Base-by-base conservation (phyloP, 2,329 filamentous ascomycete species). In the Apiospora malaysiana region DNA sequence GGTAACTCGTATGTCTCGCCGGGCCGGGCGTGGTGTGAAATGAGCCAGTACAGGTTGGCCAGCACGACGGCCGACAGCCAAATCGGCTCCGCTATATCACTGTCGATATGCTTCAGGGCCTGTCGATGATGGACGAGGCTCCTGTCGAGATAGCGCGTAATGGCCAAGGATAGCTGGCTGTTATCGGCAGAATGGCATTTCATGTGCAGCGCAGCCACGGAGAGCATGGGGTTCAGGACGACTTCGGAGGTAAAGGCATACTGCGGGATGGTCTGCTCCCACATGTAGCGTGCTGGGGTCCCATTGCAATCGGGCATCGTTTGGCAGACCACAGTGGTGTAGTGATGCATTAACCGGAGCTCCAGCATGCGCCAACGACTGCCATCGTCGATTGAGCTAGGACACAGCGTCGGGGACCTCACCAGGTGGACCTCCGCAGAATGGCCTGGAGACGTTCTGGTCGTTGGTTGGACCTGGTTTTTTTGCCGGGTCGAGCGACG, bases 271-370 rank as follows among this genome's bases (percentile, higher is more conserved):
- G 56, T 70, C 8, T 42, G 42, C 46, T 67, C 18, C 69, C 69
- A 70, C 69, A 70, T 70, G 25, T 27, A 7, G 16, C 47, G 23
- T 2, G 63, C 63, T 6, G 65, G 43, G 3, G 27, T 16, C 8
- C 69, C 69, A 65, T 70, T 70, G 65, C 69, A 70, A 37, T 70
- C 69, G 6, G 69, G 69, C 32, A 70, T 66, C 4, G 69, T 65
- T 23, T 45, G 42, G 23, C 69, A 51, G 18, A 66, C 63, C 2
- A 70, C 69, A 8, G 69, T 42, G 43, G 63, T 66, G 46, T 70
- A 70, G 59, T 70, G 63, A 37, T 70, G 69, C 69, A 70, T 70
- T 16, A 70, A 49, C 12, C 69, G 69, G n/a, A 70, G 69, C 69
- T 70, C 69, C 40, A 70, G 27, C n/a, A 51, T 51, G 9, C 69